Conservation (phyloP, 202 grass and related monocot genomes). For the Zizania palustris region DNA sequence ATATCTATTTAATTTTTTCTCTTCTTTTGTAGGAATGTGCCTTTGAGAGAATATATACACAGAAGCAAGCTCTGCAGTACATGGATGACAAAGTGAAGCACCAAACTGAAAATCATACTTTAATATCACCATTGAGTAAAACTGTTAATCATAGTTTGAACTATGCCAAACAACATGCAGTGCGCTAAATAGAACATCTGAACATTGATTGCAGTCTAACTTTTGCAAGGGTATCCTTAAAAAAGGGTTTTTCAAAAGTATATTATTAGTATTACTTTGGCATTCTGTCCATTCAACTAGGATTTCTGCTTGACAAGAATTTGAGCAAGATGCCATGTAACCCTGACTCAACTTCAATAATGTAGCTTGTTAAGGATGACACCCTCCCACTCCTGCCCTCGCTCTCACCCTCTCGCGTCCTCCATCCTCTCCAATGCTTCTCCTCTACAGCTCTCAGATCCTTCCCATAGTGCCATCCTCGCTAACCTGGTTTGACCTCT, state of each 20-base stretch:
- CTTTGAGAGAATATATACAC: slow-evolving; percentile 91
- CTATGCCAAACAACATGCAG: slow-evolving; percentile 9
- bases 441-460: too few relatives aligned
- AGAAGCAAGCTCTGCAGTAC: slow-evolving; percentile 77
- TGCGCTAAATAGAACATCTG: not conserved
- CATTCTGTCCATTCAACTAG: slow-evolving; percentile 20
- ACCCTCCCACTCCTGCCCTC: too few relatives aligned
- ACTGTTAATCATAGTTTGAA: slow-evolving; percentile 9
- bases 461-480: too few relatives aligned
- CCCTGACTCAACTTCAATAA: too few relatives aligned
- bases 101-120: slow-evolving; percentile 7
- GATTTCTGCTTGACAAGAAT: not conserved
- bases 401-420: too few relatives aligned
- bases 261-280: slow-evolving; percentile 6
- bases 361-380: too few relatives aligned
- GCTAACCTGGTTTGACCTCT: too few relatives aligned
- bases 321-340: too few relatives aligned
- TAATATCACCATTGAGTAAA: slow-evolving; percentile 4
- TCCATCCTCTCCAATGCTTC: too few relatives aligned
- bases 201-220: slow-evolving; percentile 14
- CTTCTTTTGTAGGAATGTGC: slow-evolving; percentile 78
- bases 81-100: slow-evolving; percentile 79
- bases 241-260: too few relatives aligned
- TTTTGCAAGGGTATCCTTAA: slow-evolving; percentile 27
- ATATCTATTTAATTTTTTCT: slow-evolving; percentile 9